Evolutionary conservation across 768 basidiomycete genomes (phyloP), one percentile per base, ranked within the genome.

Genomic region (Cantharellus cinnabarinus): DNA sequence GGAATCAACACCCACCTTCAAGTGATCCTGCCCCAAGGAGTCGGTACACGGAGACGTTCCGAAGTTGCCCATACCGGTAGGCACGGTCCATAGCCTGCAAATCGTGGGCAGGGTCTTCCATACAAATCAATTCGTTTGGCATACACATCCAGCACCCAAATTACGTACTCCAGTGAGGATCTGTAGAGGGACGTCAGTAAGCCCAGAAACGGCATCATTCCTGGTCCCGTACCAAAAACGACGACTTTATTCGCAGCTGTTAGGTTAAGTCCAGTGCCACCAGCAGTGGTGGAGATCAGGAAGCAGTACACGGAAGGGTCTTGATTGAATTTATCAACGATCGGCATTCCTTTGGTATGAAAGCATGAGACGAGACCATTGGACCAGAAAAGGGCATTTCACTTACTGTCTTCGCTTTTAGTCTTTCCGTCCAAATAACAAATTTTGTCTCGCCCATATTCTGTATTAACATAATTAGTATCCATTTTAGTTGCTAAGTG

Each of bases 171-270:
- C 93, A 97, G 63, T 89, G 89, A 2, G 93, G 90, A 71, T 93
- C 89, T 86, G 54, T 38, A 42, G 42, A 54, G 2, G 42, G 52
- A 60, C 78, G 20, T 29, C 20, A 29, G 20, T 29, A 29, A 29
- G 20, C 20, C 20, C 20, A 29, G 20, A 29, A 29, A 29, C 20
- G 20, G 20, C 20, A 29, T 29, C 20, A 29, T 29, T 29, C 20
- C 20, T 10, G 20, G 20, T 29, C 14, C 7, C 52, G 64, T 62
- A 82, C 83, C 85, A 67, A 94, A 89, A 48, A 91, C 85, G 37
- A 91, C 85, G 29, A 95, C 94, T 70, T 87, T 91, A 67, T 98
- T 97, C 2, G 94, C 91, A 2, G 84, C 84, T 14, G 88, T 89
- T 53, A 95, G 70, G 66, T 93, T 95, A 51, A 95, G 71, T 2